These are phyloP conservation scores for Westerdykella sp. DNA, from an alignment of 2,329 filamentous ascomycete species.

Conservation along the genomic window DNA sequence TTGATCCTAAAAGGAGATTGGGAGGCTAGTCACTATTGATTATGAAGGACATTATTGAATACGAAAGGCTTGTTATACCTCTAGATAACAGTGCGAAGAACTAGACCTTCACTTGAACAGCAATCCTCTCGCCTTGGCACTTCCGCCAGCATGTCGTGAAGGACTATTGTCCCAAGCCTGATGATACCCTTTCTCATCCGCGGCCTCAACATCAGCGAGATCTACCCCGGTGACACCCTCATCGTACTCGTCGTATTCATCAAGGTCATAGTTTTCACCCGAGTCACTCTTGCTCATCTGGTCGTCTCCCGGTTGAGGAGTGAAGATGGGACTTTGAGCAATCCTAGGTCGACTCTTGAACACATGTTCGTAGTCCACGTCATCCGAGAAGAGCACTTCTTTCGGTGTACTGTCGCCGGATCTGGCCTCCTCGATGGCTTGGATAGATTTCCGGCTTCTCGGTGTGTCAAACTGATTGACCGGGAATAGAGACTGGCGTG, in stretches of 20 bases:
- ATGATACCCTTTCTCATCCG: conserved; percentile 19
- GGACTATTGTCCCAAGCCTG: conserved; percentile 29
- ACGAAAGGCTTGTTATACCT: too few relatives aligned
- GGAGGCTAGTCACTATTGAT: too few relatives aligned
- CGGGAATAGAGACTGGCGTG: conserved; percentile 40
- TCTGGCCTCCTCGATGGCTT: conserved; percentile 16
- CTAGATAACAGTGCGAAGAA: too few relatives aligned
- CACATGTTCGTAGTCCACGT: conserved; percentile 71
- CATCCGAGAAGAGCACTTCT: conserved; percentile 64
- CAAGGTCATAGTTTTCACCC: conserved; percentile 4
- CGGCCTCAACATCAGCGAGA: conserved; percentile 25
- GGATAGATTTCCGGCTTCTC: conserved; percentile 28
- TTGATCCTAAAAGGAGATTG: too few relatives aligned
- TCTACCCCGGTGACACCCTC: conserved; percentile 29
- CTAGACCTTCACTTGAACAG: background rate
- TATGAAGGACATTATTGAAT: too few relatives aligned
- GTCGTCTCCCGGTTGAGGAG: conserved; percentile 10
- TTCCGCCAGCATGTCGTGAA: conserved; percentile 15
- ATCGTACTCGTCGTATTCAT: conserved; percentile 8
- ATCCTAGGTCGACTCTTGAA: conserved; percentile 81
- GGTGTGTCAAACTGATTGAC: conserved; percentile 54
- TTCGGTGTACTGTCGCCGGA: conserved; percentile 46
- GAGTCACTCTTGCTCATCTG: conserved; percentile 5
- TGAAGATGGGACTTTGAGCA: conserved; percentile 61
- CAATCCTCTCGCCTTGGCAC: conserved; percentile 2